Percentiles rank a stretch among this genome's conserved stretches.
Evolutionary conservation across 1,284 basidiomycete species (phyloP).

Genomic region (Macrocystidia cucumis): DNA sequence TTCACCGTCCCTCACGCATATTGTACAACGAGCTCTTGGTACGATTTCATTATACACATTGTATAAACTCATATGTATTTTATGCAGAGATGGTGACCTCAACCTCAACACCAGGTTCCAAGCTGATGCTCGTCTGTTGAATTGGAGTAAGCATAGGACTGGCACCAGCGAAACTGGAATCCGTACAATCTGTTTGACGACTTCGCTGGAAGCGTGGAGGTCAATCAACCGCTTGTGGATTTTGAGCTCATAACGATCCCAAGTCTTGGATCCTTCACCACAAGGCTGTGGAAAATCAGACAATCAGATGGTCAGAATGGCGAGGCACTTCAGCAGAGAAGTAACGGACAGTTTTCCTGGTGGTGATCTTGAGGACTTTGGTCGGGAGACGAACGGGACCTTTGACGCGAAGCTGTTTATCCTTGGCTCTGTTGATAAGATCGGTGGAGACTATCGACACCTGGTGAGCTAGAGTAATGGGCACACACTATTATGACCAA

Average conservation of each 20-base stretch:
- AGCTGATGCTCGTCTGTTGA: slow-evolving; percentile 88
- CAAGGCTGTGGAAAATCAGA: slow-evolving; percentile 65
- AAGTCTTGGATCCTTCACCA: slow-evolving; percentile 99
- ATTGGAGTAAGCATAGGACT: slow-evolving; percentile 5
- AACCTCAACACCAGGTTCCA: slow-evolving; percentile 99
- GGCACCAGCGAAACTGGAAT: background rate
- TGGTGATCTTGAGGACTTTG: slow-evolving; percentile 98
- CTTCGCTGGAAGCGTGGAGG: slow-evolving; percentile 96
- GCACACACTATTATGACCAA: slow-evolving; percentile 25
- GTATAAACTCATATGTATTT: too few species aligned
- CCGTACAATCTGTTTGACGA: slow-evolving; percentile 99
- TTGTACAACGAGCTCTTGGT: too few species aligned
- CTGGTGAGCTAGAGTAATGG: background rate
- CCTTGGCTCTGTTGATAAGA: slow-evolving; percentile 98
- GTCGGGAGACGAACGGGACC: slow-evolving; percentile 99
- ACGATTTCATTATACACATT: too few species aligned
- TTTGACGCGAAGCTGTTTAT: slow-evolving; percentile 99
- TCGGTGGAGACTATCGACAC: slow-evolving; percentile 79
- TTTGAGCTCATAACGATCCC: slow-evolving; percentile 99
- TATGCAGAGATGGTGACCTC: slow-evolving; percentile 93
- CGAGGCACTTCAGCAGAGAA: background rate
- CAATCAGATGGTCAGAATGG: slow-evolving; percentile 7
- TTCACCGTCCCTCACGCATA: too few species aligned
- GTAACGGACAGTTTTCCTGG: slow-evolving; percentile 85
- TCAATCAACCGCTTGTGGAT: slow-evolving; percentile 99